A percentile compares a stretch with the other conserved stretches of the same genome.
Conservation (phyloP, 2,329 filamentous ascomycete genomes). For the Thelonectria discophora region DNA sequence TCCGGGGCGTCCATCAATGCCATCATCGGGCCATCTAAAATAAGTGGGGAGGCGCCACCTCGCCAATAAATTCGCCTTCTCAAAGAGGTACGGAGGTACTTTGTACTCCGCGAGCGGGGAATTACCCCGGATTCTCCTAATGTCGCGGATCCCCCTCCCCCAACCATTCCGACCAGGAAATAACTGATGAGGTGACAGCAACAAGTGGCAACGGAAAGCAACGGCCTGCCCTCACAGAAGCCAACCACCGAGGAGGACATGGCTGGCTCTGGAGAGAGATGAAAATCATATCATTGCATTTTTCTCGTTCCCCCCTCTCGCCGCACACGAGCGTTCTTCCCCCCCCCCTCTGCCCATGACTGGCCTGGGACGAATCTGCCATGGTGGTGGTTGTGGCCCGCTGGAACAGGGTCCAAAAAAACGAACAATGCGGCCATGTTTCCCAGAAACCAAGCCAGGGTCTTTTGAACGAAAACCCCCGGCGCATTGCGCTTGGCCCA, state of each 20-base stretch:
- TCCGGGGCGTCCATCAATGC: too few species aligned
- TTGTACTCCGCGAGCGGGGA: conserved; percentile 6
- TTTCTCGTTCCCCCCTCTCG: background rate
- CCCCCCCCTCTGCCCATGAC: too few species aligned
- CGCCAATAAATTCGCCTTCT: too few species aligned
- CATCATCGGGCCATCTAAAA: too few species aligned
- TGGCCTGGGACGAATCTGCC: conserved; percentile 17
- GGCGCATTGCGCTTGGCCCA: conserved; percentile 9
- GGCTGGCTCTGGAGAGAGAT: background rate
- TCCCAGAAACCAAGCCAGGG: conserved; percentile 14
- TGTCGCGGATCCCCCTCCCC: conserved; percentile 17
- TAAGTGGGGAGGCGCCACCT: background rate
- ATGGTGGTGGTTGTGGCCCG: conserved; percentile 21
- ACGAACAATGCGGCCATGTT: conserved; percentile 4
- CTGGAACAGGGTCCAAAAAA: conserved; percentile 13
- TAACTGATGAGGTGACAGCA: conserved; percentile 4
- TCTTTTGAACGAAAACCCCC: background rate
- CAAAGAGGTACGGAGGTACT: background rate
- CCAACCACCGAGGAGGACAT: too few species aligned
- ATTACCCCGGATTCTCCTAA: conserved; percentile 30
- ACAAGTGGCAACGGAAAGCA: conserved; percentile 1
- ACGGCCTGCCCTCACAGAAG: background rate
- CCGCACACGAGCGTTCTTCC: too few species aligned
- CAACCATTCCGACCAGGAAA: conserved; percentile 6
- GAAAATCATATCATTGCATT: background rate